Evolutionary conservation across 495 filamentous ascomycete genomes (phyloP).

Genomic region (Tuber microsphaerosporum): DNA sequence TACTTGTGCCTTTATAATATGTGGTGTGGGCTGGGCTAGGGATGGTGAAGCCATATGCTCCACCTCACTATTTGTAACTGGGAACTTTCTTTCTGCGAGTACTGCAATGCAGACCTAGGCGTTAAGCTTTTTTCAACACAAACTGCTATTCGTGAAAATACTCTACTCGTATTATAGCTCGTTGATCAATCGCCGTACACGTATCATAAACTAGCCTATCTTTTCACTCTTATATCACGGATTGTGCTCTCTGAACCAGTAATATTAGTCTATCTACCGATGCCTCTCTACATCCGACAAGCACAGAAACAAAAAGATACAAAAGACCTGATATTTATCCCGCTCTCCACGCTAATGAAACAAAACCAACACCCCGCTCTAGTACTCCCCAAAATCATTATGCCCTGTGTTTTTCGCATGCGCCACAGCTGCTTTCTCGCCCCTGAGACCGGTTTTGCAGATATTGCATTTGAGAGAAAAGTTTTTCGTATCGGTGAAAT

Average conservation of each 20-base stretch:
- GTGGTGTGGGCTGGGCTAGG: neutral
- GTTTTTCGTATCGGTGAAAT: constrained; percentile 81
- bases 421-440: constrained; percentile 61
- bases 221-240: neutral
- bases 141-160: neutral
- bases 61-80: neutral
- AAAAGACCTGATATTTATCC: neutral
- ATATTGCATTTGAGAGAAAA: constrained; percentile 76
- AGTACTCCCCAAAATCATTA: constrained; percentile 62
- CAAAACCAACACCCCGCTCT: neutral
- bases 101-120: neutral
- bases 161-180: neutral
- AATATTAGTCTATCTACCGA: constrained; percentile 1
- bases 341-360: neutral
- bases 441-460: constrained; percentile 65
- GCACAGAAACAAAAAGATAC: neutral
- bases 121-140: neutral
- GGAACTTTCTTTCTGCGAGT: constrained; percentile 9
- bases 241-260: neutral
- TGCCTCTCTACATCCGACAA: neutral
- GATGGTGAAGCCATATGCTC: neutral
- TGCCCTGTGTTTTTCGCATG: constrained; percentile 65
- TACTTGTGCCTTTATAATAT: neutral
- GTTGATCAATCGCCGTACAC: neutral
- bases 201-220: neutral